These are phyloP conservation scores for Dujonia santamariae DNA, from an alignment of 1,139 yeast species.

Conservation along the genomic window DNA sequence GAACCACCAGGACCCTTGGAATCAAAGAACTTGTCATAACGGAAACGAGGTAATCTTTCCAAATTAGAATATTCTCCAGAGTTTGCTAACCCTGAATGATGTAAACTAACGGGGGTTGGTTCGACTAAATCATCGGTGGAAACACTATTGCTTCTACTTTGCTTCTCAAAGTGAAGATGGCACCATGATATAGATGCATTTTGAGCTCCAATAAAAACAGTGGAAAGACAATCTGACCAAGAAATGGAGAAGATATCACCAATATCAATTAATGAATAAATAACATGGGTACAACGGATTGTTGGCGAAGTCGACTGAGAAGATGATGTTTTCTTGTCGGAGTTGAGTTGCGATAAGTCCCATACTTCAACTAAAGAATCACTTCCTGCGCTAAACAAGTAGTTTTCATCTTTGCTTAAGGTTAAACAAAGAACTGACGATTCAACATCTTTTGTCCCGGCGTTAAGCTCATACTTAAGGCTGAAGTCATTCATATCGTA, in stretches of 20 bases:
- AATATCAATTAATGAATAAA: slow-evolving; percentile 81
- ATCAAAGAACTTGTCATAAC: slow-evolving; percentile 88
- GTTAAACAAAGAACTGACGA: slow-evolving; percentile 73
- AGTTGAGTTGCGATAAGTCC: slow-evolving; percentile 52
- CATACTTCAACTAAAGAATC: slow-evolving; percentile 88
- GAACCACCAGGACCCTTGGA: slow-evolving; percentile 83
- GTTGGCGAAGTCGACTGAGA: not conserved
- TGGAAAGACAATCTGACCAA: slow-evolving; percentile 59
- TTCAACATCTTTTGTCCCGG: slow-evolving; percentile 51
- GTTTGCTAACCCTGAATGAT: not conserved
- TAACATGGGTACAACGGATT: slow-evolving; percentile 49
- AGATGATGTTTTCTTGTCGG: slow-evolving; percentile 2
- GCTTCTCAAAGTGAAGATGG: slow-evolving; percentile 20
- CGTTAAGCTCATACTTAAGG: slow-evolving; percentile 33
- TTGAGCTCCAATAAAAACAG: slow-evolving; percentile 85
- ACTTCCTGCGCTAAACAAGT: slow-evolving; percentile 80
- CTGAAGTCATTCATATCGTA: slow-evolving; percentile 68
- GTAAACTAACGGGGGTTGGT: not conserved
- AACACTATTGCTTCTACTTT: not conserved
- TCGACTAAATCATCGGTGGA: slow-evolving; percentile 4
- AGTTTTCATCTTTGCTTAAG: slow-evolving; percentile 54
- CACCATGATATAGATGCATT: slow-evolving; percentile 86
- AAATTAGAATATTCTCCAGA: slow-evolving; percentile 11
- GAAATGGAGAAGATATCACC: slow-evolving; percentile 89
- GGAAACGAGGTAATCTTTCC: slow-evolving; percentile 64